Base-by-base conservation (phyloP, 2,329 filamentous ascomycete species). In the Fusarium hainanense region DNA sequence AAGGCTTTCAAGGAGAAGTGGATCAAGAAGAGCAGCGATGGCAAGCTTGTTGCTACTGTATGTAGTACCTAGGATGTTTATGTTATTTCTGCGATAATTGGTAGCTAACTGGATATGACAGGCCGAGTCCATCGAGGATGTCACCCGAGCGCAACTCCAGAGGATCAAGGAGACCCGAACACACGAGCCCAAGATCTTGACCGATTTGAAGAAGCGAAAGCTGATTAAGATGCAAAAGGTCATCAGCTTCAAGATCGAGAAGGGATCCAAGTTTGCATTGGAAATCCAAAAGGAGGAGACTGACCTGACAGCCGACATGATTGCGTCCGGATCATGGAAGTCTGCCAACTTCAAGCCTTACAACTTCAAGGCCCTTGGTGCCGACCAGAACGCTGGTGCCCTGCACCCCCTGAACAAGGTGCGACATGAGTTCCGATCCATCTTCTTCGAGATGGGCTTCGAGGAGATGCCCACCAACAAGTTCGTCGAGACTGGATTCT, bases 381-480 rank as follows among this genome's bases (percentile, higher is more conserved):
- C 86, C 5, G 86, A 89, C 72, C 88, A 90, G 78, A 83, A 85
- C 68, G 83, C 88, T 16, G 88, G 89, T 54, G 87, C 88, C 16
- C 81, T 87, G 77, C 91, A 87, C 77, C 89, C 90, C 77, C 84
- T 99, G 73, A 98, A 94, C 84, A 98, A 98, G 85, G 95, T 98
- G 75, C 92, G 96, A 74, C 89, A 93, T 75, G 96, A 98, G 82
- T 97, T 99, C 87, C 88, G 96, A 63, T 92, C 96, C 78, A 98
- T 99, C 79, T 99, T 99, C 89, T 98, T 99, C 83, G 94, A 97
- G 79, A 97, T 97, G 90, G 96, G 95, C 55, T 99, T 98, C 84
- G 91, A 95, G 77, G 96, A 99, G 85, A 98, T 99, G 96, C 93
- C 94, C 16, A 98, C 95, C 51, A 92, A 92, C 82, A 89, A 93